phyloP scores from a whole-genome alignment of 164 flowering plant genomes.

The Magnolia changhungtana region DNA sequence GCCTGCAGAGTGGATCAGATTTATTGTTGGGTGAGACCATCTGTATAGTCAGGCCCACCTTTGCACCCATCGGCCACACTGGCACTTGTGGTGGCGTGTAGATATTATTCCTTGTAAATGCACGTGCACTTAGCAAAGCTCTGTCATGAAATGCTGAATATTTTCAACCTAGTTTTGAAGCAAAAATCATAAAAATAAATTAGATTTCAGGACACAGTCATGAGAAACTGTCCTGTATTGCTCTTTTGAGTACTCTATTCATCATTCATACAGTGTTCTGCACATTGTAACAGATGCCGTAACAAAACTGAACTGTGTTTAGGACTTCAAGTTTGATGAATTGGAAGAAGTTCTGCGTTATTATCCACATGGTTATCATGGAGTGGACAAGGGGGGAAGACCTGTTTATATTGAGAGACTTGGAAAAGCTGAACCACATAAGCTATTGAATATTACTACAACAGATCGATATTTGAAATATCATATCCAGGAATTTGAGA shows the following conservation, averaged over 20 bases:
- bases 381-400: slow-evolving; percentile 30
- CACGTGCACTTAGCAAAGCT: too few species aligned
- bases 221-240: neutral
- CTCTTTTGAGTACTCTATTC: neutral
- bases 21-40: too few species aligned
- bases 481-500: slow-evolving; percentile 88
- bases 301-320: slow-evolving; percentile 4
- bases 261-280: neutral
- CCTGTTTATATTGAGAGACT: slow-evolving; percentile 27
- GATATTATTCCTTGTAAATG: too few species aligned
- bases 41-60: too few species aligned
- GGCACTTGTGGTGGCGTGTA: too few species aligned
- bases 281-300: neutral
- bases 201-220: neutral
- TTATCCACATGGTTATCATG: slow-evolving; percentile 33
- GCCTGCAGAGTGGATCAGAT: too few species aligned
- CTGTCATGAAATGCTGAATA: too few species aligned
- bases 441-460: slow-evolving; percentile 24
- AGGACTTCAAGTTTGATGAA: slow-evolving; percentile 26
- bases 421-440: slow-evolving; percentile 19
- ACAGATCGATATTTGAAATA: slow-evolving; percentile 31
- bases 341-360: slow-evolving; percentile 18
- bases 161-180: neutral
- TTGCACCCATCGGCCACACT: too few species aligned
- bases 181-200: too few species aligned